These are phyloP conservation scores for Allomyces javanicus DNA, from an alignment of 192 early-diverging fungal genomes.

Conservation along the genomic window DNA sequence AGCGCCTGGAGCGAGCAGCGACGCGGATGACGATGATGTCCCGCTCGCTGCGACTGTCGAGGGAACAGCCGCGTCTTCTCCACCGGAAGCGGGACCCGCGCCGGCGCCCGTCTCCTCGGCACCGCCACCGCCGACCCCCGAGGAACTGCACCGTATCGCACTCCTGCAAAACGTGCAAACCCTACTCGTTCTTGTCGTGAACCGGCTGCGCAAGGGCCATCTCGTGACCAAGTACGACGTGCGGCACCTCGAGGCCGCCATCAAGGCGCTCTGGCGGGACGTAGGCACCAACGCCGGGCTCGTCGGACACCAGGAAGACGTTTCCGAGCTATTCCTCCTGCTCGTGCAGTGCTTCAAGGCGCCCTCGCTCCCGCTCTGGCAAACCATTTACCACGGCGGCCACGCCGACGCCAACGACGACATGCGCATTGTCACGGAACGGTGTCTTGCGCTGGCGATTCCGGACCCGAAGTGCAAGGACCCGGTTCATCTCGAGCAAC, in stretches of 20 bases:
- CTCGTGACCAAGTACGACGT: neutral
- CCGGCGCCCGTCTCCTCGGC: too few relatives aligned
- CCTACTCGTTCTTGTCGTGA: neutral
- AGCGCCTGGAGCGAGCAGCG: too few relatives aligned
- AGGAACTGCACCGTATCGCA: neutral
- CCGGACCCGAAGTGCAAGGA: neutral
- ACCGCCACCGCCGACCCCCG: neutral
- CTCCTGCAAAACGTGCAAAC: neutral
- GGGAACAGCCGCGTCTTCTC: neutral
- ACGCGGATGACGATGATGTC: neutral
- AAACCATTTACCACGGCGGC: neutral
- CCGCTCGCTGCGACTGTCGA: too few relatives aligned
- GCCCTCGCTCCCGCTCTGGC: neutral
- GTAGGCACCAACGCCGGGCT: neutral
- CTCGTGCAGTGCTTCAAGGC: neutral
- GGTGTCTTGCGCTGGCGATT: neutral
- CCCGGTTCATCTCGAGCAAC: neutral
- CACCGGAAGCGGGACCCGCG: too few relatives aligned
- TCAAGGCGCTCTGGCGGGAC: neutral
- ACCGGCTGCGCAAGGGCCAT: neutral
- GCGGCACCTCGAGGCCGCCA: neutral
- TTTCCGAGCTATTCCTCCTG: neutral
- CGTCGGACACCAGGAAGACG: neutral
- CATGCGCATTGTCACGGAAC: neutral
- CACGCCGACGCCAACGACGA: neutral